Conservation (phyloP, 106 monocot species). For the Acorus calamus region DNA sequence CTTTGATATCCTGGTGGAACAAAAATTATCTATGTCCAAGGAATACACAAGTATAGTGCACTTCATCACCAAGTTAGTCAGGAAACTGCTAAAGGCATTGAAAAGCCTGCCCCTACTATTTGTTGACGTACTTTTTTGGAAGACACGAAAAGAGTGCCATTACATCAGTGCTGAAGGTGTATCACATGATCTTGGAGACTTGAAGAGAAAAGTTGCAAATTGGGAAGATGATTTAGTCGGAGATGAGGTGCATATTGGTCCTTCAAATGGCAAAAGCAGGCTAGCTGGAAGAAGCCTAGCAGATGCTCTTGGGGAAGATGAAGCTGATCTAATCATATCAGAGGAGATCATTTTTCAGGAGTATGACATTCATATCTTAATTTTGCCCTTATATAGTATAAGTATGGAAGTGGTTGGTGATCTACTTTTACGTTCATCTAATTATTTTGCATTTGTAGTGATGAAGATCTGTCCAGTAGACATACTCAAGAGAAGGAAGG, state of each 20-base stretch:
- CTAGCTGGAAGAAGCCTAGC: slow-evolving; percentile 47
- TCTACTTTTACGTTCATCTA: too few species aligned
- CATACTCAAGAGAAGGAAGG: too few species aligned
- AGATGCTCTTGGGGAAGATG: slow-evolving; percentile 97
- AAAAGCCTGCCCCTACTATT: slow-evolving; percentile 82
- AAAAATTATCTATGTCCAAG: slow-evolving; percentile 38
- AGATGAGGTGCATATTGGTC: neutral
- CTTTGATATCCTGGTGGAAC: slow-evolving; percentile 62
- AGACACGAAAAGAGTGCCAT: slow-evolving; percentile 90
- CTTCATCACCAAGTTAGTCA: slow-evolving; percentile 68
- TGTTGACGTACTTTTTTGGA: slow-evolving; percentile 93
- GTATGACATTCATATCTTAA: neutral
- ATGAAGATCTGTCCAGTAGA: too few species aligned
- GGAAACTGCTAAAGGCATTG: slow-evolving; percentile 73
- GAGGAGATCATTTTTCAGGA: slow-evolving; percentile 8
- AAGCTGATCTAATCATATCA: slow-evolving; percentile 48
- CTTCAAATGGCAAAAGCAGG: slow-evolving; percentile 9
- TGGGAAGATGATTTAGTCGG: slow-evolving; percentile 10
- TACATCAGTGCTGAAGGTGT: slow-evolving; percentile 68
- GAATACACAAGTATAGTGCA: slow-evolving; percentile 43
- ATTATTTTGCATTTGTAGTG: too few species aligned
- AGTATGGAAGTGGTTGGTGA: too few species aligned
- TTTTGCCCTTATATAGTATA: too few species aligned
- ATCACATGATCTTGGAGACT: slow-evolving; percentile 26
- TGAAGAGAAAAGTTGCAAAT: slow-evolving; percentile 36